Base-by-base conservation (phyloP, 2,329 filamentous ascomycete species). In the Verticillium isaacii region DNA sequence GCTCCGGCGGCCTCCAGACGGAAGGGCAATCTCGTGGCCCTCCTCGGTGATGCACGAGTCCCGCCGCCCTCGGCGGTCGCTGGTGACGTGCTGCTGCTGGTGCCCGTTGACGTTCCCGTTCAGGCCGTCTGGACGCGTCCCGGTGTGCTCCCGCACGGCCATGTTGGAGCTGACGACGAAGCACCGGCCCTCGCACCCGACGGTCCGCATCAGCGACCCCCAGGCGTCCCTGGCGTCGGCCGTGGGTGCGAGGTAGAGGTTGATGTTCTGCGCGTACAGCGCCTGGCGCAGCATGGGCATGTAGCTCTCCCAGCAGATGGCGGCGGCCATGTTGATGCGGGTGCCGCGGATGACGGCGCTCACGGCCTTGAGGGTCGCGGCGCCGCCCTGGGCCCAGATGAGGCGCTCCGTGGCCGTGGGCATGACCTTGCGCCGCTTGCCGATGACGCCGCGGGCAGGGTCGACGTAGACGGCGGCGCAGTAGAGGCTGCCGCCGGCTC, bases 261-360 rank as follows among this genome's bases (percentile, higher is more conserved):
- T 96, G 69, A 97, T 87, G 71, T 96, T 96, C 74, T 97, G 94
- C 2, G 86, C 84, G 74, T 97, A 98, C 41, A 97, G 81, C 17
- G 87, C 84, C 72, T 96, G 90, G 19, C 94, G 85, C 8, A 97
- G 80, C 19, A 97, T 79, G 0, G 93, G 93, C 93, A 97, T 97
- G 77, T 94, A 96, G 74, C 91, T 97, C 75, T 98, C 93, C 93
- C 93, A 97, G 80, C 93, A 97, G 67, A 98, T 96, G 3, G 93
- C 94, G 3, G 90, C 88, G 0, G 89, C 93, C 63, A 97, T 84
- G 61, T 91, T 94, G 63, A 97, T 77, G 65, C 86, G 87, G 2
- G 93, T 85, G 58, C 92, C 92, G 64, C 89, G 89, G 72, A 97
- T 92, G 29, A 81, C 85, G 1, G 92, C 93, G 32, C 86, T 89